Evolutionary conservation across 2,329 filamentous ascomycete species (phyloP).

Genomic region (Pseudophaeomoniella oleicola): DNA sequence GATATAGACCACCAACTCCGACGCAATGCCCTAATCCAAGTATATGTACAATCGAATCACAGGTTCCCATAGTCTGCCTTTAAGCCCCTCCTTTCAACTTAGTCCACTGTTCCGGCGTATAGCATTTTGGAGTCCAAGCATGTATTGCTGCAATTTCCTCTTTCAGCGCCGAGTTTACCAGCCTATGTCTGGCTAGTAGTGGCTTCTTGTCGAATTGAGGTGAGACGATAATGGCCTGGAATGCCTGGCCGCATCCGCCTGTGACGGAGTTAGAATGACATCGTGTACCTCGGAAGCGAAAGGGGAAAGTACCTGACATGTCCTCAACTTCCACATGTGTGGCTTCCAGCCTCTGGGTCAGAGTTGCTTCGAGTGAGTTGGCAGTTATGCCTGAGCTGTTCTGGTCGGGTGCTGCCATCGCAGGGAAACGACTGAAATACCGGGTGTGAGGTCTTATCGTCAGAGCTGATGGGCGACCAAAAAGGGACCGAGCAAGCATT

Average conservation of each 20-base stretch:
- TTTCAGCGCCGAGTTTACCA: constrained; percentile 73
- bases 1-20: not conserved
- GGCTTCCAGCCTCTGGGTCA: constrained; percentile 57
- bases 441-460: not conserved
- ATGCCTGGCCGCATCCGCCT: constrained; percentile 60
- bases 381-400: constrained; percentile 55
- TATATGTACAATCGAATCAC: not conserved
- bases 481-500: not conserved
- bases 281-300: constrained; percentile 5
- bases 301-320: constrained; percentile 57
- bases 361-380: constrained; percentile 51
- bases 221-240: constrained; percentile 56
- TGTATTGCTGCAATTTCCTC: constrained; percentile 82
- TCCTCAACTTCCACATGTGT: constrained; percentile 78
- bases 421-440: not conserved
- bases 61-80: not conserved
- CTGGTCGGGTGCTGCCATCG: constrained; percentile 15
- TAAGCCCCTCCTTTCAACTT: constrained; percentile 38
- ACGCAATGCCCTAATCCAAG: not conserved
- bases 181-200: constrained; percentile 69
- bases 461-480: not conserved
- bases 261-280: constrained; percentile 4
- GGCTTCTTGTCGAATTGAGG: constrained; percentile 55
- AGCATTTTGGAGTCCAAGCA: constrained; percentile 89
- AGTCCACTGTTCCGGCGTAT: constrained; percentile 82